phyloP scores from a whole-genome alignment of 371 early-diverging fungal species.

The Mucor sp. region DNA sequence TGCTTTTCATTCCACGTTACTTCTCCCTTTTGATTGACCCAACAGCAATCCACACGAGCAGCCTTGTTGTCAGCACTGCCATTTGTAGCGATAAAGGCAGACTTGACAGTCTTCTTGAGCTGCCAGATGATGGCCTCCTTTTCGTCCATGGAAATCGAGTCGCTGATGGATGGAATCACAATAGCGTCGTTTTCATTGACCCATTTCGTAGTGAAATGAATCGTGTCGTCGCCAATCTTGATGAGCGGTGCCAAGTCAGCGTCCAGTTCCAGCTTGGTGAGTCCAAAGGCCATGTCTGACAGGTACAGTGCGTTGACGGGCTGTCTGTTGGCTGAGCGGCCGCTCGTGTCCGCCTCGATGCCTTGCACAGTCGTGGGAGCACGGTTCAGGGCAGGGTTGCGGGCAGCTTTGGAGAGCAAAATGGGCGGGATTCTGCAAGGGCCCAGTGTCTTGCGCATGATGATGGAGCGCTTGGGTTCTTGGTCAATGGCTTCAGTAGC shows the following conservation, averaged over 20 bases:
- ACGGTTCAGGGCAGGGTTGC: constrained; percentile 38
- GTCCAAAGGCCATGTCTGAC: constrained; percentile 57
- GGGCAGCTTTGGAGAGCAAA: constrained; percentile 42
- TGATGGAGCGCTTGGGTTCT: constrained; percentile 74
- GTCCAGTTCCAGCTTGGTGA: constrained; percentile 54
- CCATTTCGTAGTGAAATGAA: constrained; percentile 54
- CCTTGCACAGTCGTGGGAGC: constrained; percentile 29
- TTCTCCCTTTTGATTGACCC: constrained; percentile 59
- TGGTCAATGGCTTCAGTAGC: constrained; percentile 70
- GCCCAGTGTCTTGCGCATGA: constrained; percentile 58
- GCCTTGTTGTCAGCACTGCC: constrained; percentile 26
- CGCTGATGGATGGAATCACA: constrained; percentile 44
- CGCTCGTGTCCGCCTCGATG: constrained; percentile 22
- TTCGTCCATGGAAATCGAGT: constrained; percentile 49
- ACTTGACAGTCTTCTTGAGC: constrained; percentile 42
- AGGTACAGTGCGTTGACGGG: constrained; percentile 62
- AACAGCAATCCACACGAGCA: constrained; percentile 59
- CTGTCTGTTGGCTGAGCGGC: constrained; percentile 20
- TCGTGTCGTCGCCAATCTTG: constrained; percentile 30
- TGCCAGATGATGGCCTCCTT: constrained; percentile 53
- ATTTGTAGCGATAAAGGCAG: constrained; percentile 18
- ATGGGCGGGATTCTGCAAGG: constrained; percentile 37
- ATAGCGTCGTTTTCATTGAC: constrained; percentile 57
- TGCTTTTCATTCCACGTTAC: constrained; percentile 50
- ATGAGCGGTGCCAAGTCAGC: constrained; percentile 39